Percentiles rank a stretch among this genome's conserved stretches.
Evolutionary conservation across 75 land plant genomes (phyloP).

Genomic region (Isoetes taiwanensis): DNA sequence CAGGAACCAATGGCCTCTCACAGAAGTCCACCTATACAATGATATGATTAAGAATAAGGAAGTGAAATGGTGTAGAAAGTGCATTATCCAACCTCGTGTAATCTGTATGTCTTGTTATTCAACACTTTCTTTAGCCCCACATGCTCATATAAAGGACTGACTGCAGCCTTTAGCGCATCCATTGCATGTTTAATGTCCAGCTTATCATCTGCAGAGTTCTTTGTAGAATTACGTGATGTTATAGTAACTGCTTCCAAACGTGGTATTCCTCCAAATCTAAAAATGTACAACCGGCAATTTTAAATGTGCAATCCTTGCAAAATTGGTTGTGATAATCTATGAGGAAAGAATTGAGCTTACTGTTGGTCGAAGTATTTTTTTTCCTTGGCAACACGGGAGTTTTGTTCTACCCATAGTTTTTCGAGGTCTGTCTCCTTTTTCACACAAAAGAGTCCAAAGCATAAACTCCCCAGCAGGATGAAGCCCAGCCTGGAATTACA

Average conservation of each 20-base stretch:
- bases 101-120: background rate
- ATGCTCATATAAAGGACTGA: conserved; percentile 22
- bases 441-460: conserved; percentile 14
- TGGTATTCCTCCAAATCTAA: conserved; percentile 34
- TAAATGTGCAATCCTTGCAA: background rate
- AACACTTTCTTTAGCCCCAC: background rate
- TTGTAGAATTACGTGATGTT: conserved; percentile 7
- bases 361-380: conserved; percentile 13
- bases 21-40: conserved; percentile 29
- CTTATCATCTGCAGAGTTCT: conserved; percentile 10
- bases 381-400: conserved; percentile 28
- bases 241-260: conserved; percentile 30
- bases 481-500: conserved; percentile 18
- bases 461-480: conserved; percentile 22
- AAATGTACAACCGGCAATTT: background rate
- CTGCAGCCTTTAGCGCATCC: conserved; percentile 24
- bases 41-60: background rate
- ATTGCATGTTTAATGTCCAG: conserved; percentile 24
- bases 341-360: background rate
- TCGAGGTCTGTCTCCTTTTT: conserved; percentile 28
- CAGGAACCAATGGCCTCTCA: conserved; percentile 25
- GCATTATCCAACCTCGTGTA: background rate
- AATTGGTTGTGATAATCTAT: background rate
- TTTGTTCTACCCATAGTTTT: conserved; percentile 38
- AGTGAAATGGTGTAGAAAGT: background rate